A percentile compares a stretch with the other conserved stretches of the same genome.
Evolutionary conservation across 2,329 filamentous ascomycete species (phyloP).

Genomic region (Cytospora chrysosperma): DNA sequence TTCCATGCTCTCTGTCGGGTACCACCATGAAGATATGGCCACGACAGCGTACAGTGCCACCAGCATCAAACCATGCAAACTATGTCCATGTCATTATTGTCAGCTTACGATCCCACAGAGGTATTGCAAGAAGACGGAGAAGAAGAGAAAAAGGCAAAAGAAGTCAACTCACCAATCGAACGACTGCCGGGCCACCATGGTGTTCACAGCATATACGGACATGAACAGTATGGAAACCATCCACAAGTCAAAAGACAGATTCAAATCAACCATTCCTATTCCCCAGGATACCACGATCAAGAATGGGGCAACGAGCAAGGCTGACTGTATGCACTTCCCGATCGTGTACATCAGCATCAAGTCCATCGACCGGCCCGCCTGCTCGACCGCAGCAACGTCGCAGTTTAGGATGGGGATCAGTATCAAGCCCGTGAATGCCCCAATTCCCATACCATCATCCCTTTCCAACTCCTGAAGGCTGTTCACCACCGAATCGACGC

Average conservation of each 20-base stretch:
- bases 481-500: not conserved
- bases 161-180: not conserved
- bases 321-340: not conserved
- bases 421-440: not conserved
- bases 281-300: slow-evolving; percentile 2
- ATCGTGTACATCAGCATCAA: not conserved
- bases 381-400: not conserved
- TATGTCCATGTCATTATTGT: not conserved
- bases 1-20: not conserved
- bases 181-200: not conserved
- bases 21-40: not conserved
- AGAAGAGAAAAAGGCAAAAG: too few species aligned
- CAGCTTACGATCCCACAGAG: not conserved
- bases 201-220: not conserved
- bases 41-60: not conserved
- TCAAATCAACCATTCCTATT: not conserved
- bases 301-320: not conserved
- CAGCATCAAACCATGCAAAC: not conserved
- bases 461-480: not conserved
- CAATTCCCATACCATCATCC: too few species aligned
- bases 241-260: not conserved
- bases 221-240: not conserved
- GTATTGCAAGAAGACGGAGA: too few species aligned
- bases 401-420: slow-evolving; percentile 1
- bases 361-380: slow-evolving; percentile 1